A percentile compares a stretch with the other conserved stretches of the same genome.
Conservation (phyloP, 192 early-diverging fungal species). For the Paraglomus occultum region DNA sequence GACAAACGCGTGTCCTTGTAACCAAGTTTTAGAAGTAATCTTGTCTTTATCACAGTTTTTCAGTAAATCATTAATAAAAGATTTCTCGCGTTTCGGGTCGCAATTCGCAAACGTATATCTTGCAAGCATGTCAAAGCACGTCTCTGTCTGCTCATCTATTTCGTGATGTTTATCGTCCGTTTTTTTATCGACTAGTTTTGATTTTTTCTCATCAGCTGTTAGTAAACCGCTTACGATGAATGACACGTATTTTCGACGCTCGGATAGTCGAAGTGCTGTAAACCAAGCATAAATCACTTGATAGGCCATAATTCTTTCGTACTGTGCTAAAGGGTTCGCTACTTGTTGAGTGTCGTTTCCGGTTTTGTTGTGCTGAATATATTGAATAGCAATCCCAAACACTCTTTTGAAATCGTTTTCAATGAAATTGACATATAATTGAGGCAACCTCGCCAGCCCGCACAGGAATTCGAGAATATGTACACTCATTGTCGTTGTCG, state of each 20-base stretch:
- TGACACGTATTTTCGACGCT: conserved; percentile 77
- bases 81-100: conserved; percentile 57
- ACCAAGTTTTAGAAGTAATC: conserved; percentile 66
- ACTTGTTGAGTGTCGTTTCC: background rate
- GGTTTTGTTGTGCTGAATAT: conserved; percentile 64
- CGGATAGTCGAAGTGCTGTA: conserved; percentile 67
- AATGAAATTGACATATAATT: conserved; percentile 77
- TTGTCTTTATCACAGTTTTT: conserved; percentile 47
- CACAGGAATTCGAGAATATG: conserved; percentile 91
- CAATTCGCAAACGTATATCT: conserved; percentile 79
- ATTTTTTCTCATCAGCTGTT: conserved; percentile 54
- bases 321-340: conserved; percentile 63
- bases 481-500: conserved; percentile 71
- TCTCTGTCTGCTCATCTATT: conserved; percentile 83
- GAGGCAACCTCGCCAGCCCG: conserved; percentile 76
- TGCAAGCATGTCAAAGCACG: conserved; percentile 92
- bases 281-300: conserved; percentile 91
- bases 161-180: too few species aligned
- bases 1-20: conserved; percentile 84
- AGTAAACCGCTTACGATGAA: conserved; percentile 76
- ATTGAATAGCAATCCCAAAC: conserved; percentile 89
- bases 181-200: conserved; percentile 35
- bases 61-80: conserved; percentile 52
- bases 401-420: conserved; percentile 79
- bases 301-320: conserved; percentile 89